These are phyloP conservation scores for Aristolochia californica DNA, from an alignment of 164 flowering plant species.

Conservation along the genomic window DNA sequence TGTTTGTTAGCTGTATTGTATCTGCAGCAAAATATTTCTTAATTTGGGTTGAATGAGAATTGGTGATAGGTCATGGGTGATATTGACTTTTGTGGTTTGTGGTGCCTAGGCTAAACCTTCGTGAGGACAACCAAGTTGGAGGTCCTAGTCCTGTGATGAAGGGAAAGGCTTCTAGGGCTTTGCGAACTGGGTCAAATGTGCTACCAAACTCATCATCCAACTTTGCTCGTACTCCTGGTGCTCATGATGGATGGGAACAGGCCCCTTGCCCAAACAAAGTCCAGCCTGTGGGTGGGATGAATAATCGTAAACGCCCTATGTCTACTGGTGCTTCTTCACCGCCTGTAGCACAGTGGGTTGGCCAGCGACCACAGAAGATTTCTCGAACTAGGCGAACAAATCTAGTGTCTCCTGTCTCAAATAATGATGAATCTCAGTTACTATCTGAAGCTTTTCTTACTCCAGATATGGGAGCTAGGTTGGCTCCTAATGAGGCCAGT, in stretches of 20 bases:
- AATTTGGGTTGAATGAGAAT: not conserved
- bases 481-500: conserved; percentile 29
- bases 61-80: not conserved
- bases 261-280: conserved; percentile 34
- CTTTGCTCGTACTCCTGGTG: conserved; percentile 37
- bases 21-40: not conserved
- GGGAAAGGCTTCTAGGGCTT: conserved; percentile 71
- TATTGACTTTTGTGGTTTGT: not conserved
- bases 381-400: conserved; percentile 74
- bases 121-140: conserved; percentile 36
- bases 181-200: conserved; percentile 39
- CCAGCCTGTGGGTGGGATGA: conserved; percentile 32
- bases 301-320: conserved; percentile 54
- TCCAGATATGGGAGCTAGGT: conserved; percentile 46
- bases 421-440: conserved; percentile 48
- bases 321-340: conserved; percentile 74
- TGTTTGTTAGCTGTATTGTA: not conserved
- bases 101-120: conserved; percentile 33
- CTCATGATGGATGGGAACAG: conserved; percentile 63
- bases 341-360: conserved; percentile 80
- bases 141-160: conserved; percentile 37
- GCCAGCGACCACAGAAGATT: conserved; percentile 73
- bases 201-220: conserved; percentile 44
- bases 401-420: conserved; percentile 64
- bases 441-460: conserved; percentile 45